Percentiles rank a stretch among this genome's conserved stretches.
Conservation (phyloP, 371 early-diverging fungal species). For the Mucor mucedo region DNA sequence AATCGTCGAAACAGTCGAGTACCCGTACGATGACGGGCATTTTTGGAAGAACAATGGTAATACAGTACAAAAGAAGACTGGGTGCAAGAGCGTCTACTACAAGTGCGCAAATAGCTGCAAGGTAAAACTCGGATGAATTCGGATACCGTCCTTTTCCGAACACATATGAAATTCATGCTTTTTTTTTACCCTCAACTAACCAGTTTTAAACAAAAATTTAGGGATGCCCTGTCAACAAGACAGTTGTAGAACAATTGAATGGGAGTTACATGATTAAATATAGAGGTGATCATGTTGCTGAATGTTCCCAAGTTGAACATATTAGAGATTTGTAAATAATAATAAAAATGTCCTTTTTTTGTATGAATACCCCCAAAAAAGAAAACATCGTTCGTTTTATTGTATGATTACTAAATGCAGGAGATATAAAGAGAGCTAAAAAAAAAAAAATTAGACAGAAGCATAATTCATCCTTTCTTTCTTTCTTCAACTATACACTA, state of each 20-base stretch:
- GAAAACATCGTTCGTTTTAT: conserved; percentile 7
- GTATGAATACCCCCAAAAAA: conserved; percentile 3
- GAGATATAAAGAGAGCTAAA: neutral
- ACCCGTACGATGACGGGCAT: conserved; percentile 28
- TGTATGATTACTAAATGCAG: conserved; percentile 6
- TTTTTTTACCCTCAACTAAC: neutral
- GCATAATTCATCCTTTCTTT: neutral
- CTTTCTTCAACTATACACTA: neutral
- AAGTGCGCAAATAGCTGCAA: conserved; percentile 38
- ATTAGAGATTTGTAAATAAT: conserved; percentile 33
- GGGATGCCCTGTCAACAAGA: conserved; percentile 55
- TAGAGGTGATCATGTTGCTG: conserved; percentile 55
- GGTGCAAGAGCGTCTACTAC: conserved; percentile 30
- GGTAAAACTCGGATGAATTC: conserved; percentile 36
- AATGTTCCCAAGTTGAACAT: conserved; percentile 41
- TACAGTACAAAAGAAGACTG: conserved; percentile 33
- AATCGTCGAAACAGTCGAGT: conserved; percentile 26
- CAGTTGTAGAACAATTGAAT: conserved; percentile 52
- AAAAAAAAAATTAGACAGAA: conserved; percentile 2
- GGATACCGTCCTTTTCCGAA: conserved; percentile 20
- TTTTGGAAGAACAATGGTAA: conserved; percentile 36
- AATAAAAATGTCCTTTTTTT: neutral
- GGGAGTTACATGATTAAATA: conserved; percentile 57
- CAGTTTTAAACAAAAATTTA: conserved; percentile 10
- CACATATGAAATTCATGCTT: conserved; percentile 24